These are phyloP conservation scores for Trichoderma brevicompactum DNA, from an alignment of 2,329 filamentous ascomycete genomes.

Conservation along the genomic window DNA sequence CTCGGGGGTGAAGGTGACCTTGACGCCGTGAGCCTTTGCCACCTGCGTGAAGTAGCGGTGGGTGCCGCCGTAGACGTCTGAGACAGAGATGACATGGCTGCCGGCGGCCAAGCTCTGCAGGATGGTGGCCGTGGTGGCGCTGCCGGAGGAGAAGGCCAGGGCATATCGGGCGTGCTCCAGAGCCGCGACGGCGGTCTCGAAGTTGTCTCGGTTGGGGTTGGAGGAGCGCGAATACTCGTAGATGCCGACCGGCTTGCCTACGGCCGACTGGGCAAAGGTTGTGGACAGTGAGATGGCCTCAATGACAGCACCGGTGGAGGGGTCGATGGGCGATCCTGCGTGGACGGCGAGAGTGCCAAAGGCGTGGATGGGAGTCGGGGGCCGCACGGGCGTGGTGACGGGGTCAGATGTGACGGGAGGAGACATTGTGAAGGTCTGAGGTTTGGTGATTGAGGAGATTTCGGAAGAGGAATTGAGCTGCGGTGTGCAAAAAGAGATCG, in stretches of 20 bases:
- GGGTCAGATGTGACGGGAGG: constrained; percentile 49
- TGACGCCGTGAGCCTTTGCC: constrained; percentile 88
- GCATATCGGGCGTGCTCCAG: constrained; percentile 92
- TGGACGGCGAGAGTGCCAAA: constrained; percentile 97
- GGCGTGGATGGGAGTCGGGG: constrained; percentile 71
- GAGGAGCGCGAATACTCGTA: constrained; percentile 94
- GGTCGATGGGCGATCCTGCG: constrained; percentile 88
- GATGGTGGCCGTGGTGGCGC: constrained; percentile 89
- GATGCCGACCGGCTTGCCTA: constrained; percentile 82
- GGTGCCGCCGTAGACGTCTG: constrained; percentile 96
- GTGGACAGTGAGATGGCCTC: constrained; percentile 95
- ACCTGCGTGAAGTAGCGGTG: constrained; percentile 99
- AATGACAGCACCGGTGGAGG: constrained; percentile 91
- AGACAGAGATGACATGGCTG: constrained; percentile 94
- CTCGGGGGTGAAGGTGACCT: constrained; percentile 90
- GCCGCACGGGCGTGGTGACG: constrained; percentile 74
- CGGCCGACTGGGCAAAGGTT: constrained; percentile 88
- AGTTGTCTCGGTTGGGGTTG: constrained; percentile 95
- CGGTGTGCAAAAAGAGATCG: background rate
- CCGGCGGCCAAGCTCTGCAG: constrained; percentile 89
- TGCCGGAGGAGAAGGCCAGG: constrained; percentile 92
- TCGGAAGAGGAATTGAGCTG: background rate
- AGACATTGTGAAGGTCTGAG: constrained; percentile 34
- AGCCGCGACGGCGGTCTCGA: constrained; percentile 87
- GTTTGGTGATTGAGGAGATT: background rate